Percentiles rank a stretch among this genome's conserved stretches.
Evolutionary conservation across 1,284 basidiomycete species (phyloP).

Genomic region (Ceratobasidium sp.): DNA sequence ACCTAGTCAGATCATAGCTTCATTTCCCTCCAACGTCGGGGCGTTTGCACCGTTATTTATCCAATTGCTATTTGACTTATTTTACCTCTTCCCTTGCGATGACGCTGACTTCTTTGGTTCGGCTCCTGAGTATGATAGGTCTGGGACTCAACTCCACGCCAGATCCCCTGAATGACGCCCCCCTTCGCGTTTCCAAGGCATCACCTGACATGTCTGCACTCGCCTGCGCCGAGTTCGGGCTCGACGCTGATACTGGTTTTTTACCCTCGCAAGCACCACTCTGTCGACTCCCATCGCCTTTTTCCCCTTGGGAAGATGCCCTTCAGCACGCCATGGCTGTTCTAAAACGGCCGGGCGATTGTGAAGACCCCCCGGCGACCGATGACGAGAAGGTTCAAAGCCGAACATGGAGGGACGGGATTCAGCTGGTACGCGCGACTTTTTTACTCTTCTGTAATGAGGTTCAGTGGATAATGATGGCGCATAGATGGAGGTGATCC

Average conservation of each 20-base stretch:
- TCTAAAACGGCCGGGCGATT: constrained; percentile 48
- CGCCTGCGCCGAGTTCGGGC: constrained; percentile 63
- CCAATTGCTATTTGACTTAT: neutral
- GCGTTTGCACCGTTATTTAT: too few species aligned
- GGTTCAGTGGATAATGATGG: constrained; percentile 39
- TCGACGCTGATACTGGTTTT: constrained; percentile 62
- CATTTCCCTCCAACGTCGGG: neutral
- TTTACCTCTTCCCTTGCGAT: neutral
- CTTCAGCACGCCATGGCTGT: constrained; percentile 47
- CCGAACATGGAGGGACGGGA: constrained; percentile 47
- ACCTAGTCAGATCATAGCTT: neutral
- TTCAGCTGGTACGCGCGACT: constrained; percentile 45
- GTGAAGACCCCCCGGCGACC: constrained; percentile 44
- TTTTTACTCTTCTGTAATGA: constrained; percentile 42
- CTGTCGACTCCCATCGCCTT: constrained; percentile 48
- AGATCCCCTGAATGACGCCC: neutral
- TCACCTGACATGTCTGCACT: constrained; percentile 59
- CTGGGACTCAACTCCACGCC: neutral
- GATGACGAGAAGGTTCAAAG: constrained; percentile 43
- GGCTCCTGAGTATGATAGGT: constrained; percentile 8
- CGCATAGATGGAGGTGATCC: constrained; percentile 49
- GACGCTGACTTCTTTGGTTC: constrained; percentile 2
- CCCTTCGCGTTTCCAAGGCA: constrained; percentile 47
- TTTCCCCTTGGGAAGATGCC: constrained; percentile 55
- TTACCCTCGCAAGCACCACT: constrained; percentile 58